Evolutionary conservation across 176 grass and related monocot genomes (phyloP), one percentile per base, ranked within the genome.

Genomic region (Phyllostachys edulis): DNA sequence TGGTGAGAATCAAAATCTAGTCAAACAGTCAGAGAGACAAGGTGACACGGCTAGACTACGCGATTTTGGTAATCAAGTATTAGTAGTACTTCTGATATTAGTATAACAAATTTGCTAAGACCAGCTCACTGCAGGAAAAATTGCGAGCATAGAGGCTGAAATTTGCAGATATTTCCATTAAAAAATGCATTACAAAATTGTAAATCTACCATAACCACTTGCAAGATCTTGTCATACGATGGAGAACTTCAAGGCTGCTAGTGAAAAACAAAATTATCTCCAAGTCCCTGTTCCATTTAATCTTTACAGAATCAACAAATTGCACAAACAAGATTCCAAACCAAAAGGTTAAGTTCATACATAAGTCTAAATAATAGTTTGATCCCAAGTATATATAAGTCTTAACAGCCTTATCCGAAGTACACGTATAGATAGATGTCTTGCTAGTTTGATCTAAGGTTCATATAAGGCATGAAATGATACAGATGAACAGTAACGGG

Each of bases 401-500:
- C 4, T 68, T 5, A 40, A 8, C 49, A 67, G 51, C 55, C 37
- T 26, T 5, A 47, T 49, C 78, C 14, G 40, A 76, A 2, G 10
- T 56, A 77, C 63, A 77, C 63, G 67, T 36, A 73, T 73, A 61
- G 9, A 50, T 75, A 52, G 11, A 61, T 61, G 9, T 24, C 57
- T 26, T 61, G 13, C 57, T 39, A 55, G 18, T 32, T 46, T n/a
- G 4, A 1, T 37, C 39, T 67, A 18, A 18, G 24, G 32, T 82
- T 39, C 51, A 80, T 61, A 74, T 41, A 15, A 39, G 56, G 12
- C 8, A 73, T n/a, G 41, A 62, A 86, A 82, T 78, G 52, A 60
- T 85, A 86, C 84, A 82, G 49, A 78, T 52, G 61, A 56, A 84
- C 46, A 72, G 9, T 15, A 5, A 61, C 40, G 36, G 68, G 67